phyloP scores from a whole-genome alignment of 805 yeast genomes.

The Jamesozyma gamospora region DNA sequence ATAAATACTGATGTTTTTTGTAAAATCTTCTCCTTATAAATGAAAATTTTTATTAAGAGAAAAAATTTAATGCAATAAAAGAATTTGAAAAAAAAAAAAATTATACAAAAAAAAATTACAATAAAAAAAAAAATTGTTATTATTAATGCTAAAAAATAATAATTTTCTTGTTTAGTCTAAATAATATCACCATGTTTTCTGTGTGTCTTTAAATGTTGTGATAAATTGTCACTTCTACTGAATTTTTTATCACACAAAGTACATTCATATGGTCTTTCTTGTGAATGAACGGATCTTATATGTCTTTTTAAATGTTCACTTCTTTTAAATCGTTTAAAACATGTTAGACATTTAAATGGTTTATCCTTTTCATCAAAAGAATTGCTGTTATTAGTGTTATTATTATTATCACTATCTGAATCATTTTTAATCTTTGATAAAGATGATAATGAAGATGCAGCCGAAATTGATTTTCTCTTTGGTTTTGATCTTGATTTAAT shows the following conservation, averaged over 20 bases:
- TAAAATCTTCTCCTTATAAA: too few species aligned
- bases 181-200: conserved; percentile 25
- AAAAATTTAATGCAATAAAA: too few species aligned
- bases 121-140: too few species aligned
- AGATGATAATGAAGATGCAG: too few species aligned
- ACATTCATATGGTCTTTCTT: conserved; percentile 52
- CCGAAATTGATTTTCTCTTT: too few species aligned
- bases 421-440: background rate
- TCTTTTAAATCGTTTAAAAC: conserved; percentile 42
- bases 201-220: conserved; percentile 54
- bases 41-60: too few species aligned
- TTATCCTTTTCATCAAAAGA: conserved; percentile 21
- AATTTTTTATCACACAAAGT: conserved; percentile 49
- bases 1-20: too few species aligned
- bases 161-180: background rate
- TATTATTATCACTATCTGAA: background rate
- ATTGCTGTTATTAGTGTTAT: background rate
- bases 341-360: conserved; percentile 31
- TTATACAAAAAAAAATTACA: too few species aligned
- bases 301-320: conserved; percentile 62
- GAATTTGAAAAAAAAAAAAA: too few species aligned
- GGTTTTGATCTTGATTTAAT: too few species aligned
- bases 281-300: conserved; percentile 53
- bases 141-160: too few species aligned
- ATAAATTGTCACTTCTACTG: conserved; percentile 56